These are phyloP conservation scores for Saccharomycopsis crataegensis DNA, from an alignment of 1,139 yeast species.

Conservation along the genomic window DNA sequence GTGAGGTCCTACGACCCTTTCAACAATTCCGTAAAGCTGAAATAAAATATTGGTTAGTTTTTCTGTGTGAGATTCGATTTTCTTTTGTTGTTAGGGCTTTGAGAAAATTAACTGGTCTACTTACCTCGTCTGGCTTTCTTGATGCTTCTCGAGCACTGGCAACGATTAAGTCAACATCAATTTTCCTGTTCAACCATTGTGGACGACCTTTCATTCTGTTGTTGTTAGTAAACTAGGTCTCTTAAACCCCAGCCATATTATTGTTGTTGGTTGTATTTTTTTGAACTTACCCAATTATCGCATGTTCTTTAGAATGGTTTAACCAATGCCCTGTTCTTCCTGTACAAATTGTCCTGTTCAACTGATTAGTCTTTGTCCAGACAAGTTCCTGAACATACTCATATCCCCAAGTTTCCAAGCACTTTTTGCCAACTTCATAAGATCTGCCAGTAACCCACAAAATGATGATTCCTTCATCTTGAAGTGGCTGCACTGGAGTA, in stretches of 20 bases:
- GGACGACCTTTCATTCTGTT: conserved; percentile 60
- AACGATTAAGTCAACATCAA: conserved; percentile 73
- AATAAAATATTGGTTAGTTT: neutral
- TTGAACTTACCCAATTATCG: conserved; percentile 53
- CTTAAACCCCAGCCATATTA: neutral
- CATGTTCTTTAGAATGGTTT: conserved; percentile 89
- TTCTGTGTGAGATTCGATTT: neutral
- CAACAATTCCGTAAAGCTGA: conserved; percentile 65
- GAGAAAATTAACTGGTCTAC: conserved; percentile 4
- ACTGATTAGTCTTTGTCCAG: conserved; percentile 87
- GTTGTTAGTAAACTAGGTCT: neutral
- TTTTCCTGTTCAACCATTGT: conserved; percentile 54
- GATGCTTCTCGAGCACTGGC: conserved; percentile 83
- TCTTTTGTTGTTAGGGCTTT: neutral
- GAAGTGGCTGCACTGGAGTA: conserved; percentile 54
- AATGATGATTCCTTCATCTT: conserved; percentile 74
- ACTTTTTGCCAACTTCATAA: conserved; percentile 76
- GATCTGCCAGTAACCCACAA: conserved; percentile 96
- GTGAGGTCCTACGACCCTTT: conserved; percentile 68
- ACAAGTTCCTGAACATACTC: conserved; percentile 67
- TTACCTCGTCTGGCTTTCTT: conserved; percentile 79
- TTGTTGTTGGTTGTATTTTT: neutral
- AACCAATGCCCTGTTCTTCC: conserved; percentile 98
- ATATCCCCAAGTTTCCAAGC: conserved; percentile 79
- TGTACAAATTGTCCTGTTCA: conserved; percentile 82